A percentile compares a stretch with the other conserved stretches of the same genome.
phyloP scores from a whole-genome alignment of 805 yeast species.

The Schwanniomyces polymorphus region DNA sequence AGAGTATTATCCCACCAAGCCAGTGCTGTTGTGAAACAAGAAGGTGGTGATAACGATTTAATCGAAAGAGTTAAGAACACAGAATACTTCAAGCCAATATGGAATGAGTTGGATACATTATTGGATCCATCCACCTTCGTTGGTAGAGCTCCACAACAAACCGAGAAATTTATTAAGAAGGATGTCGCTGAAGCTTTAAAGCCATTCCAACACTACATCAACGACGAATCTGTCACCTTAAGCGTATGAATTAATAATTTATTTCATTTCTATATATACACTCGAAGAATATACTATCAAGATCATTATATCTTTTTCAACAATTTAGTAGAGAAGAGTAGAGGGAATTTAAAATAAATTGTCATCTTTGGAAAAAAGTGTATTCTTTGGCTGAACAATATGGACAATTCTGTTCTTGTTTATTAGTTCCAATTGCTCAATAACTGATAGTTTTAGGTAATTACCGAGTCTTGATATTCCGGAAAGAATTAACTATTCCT shows the following conservation, averaged over 20 bases:
- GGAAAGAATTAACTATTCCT: too few species aligned
- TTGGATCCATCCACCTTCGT: conserved; percentile 93
- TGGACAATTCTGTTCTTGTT: too few species aligned
- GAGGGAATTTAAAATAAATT: too few species aligned
- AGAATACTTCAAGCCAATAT: conserved; percentile 83
- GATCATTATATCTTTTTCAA: background rate
- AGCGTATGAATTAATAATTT: conserved; percentile 53
- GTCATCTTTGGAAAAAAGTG: too few species aligned
- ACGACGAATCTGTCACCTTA: conserved; percentile 70
- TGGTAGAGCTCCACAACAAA: conserved; percentile 98
- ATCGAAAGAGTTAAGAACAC: conserved; percentile 82
- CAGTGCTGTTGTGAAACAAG: conserved; percentile 92
- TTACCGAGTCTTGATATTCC: too few species aligned
- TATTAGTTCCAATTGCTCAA: too few species aligned
- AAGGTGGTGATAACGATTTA: conserved; percentile 98
- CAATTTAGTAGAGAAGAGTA: too few species aligned
- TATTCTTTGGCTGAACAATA: too few species aligned
- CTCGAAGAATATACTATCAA: background rate
- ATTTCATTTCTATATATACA: background rate
- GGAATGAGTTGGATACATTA: conserved; percentile 75
- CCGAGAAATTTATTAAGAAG: conserved; percentile 83
- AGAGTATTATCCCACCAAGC: conserved; percentile 97
- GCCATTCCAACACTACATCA: conserved; percentile 60
- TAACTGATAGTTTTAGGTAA: too few species aligned
- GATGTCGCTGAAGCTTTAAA: conserved; percentile 83